Evolutionary conservation across 148 eudicot species (phyloP).

Genomic region (Arctostaphylos glauca): DNA sequence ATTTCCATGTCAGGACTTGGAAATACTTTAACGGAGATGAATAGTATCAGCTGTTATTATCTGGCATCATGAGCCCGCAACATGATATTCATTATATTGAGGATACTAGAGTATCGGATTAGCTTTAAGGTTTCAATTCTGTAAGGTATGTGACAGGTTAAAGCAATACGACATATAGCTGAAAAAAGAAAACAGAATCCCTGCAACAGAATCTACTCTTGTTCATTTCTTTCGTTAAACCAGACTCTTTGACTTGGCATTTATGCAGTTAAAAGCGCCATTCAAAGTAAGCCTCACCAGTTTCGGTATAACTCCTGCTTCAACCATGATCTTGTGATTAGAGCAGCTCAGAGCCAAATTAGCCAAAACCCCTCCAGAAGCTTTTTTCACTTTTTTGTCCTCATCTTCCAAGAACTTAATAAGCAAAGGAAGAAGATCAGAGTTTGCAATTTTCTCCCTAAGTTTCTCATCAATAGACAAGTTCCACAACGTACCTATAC

Average conservation of each 20-base stretch:
- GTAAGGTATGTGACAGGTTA: background rate
- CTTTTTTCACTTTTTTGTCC: conserved; percentile 57
- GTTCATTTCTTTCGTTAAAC: background rate
- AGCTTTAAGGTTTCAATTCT: background rate
- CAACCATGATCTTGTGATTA: conserved; percentile 67
- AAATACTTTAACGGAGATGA: background rate
- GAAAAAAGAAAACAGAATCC: background rate
- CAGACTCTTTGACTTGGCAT: background rate
- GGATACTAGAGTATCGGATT: background rate
- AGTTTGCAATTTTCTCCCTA: conserved; percentile 49
- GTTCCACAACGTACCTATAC: conserved; percentile 69
- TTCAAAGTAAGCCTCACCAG: conserved; percentile 48
- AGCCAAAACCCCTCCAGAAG: conserved; percentile 79
- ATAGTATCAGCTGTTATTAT: background rate
- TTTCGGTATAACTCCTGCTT: conserved; percentile 76
- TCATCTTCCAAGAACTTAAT: conserved; percentile 72
- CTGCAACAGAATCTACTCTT: background rate
- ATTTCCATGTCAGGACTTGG: background rate
- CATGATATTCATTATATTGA: background rate
- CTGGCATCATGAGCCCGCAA: background rate
- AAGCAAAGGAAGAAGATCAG: conserved; percentile 63
- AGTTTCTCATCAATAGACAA: conserved; percentile 74
- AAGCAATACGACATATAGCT: background rate
- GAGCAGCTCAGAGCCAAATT: conserved; percentile 54
- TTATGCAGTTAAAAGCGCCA: background rate